Base-by-base conservation (phyloP, 2,329 filamentous ascomycete species). In the Chrysosporium queenslandicum region DNA sequence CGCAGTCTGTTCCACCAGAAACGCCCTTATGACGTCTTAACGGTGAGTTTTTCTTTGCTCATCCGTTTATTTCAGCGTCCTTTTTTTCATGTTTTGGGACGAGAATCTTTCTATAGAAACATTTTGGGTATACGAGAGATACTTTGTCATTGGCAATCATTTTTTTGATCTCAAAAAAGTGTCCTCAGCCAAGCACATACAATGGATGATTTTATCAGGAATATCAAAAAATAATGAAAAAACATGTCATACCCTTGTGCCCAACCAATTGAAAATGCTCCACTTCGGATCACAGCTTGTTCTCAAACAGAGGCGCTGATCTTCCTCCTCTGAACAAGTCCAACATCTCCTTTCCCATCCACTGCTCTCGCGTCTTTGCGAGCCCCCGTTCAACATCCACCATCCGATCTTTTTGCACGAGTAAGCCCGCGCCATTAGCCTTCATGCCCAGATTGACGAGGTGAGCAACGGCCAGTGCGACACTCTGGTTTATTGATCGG, bases 271-370 rank as follows among this genome's bases (percentile, higher is more conserved):
- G n/a, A n/a, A n/a, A n/a, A n/a, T n/a, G n/a, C 29, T 6, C 11
- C 29, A 5, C 5, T 30, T 11, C 29, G 6, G 5, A 5, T 54
- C 25, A 55, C 18, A 63, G 50, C 48, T 60, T 61, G 41, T 60
- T 62, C n/a, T 60, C 59, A 57, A 61, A 60, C 52, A 61, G 42
- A 14, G 59, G 60, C 11, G 58, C 61, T 20, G 56, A 55, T 45
- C 74, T 64, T 2, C 74, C 74, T 20, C 72, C 70, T 36, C 72
- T 60, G 53, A 76, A 76, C 59, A 74, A 57, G 9, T 69, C 67
- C 63, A 77, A 60, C 73, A 75, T 75, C 59, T 77, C 74, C 56
- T 68, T 71, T 0, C 72, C 67, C 73, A 76, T 75, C 74, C 74
- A 77, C 43, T 59, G 58, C 55, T 66, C 66, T 53, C 74, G 67